phyloP scores from a whole-genome alignment of 768 basidiomycete genomes.

The Auricularia auricula-judae region DNA sequence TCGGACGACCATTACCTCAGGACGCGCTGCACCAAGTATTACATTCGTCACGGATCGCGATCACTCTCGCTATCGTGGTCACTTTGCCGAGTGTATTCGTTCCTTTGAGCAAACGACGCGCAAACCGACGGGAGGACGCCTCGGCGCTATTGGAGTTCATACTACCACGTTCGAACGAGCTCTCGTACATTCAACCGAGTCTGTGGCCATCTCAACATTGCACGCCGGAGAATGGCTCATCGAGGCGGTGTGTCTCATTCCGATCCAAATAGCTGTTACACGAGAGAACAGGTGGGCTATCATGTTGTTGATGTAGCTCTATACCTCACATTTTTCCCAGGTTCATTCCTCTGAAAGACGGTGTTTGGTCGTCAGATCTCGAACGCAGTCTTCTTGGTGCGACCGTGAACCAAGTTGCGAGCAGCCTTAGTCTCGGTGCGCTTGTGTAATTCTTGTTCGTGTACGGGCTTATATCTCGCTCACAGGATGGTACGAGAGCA shows the following conservation, averaged over 20 bases:
- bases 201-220: constrained; percentile 28
- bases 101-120: constrained; percentile 37
- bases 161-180: background rate
- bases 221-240: constrained; percentile 52
- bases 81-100: constrained; percentile 35
- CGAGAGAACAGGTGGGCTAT: constrained; percentile 34
- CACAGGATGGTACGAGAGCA: constrained; percentile 55
- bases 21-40: constrained; percentile 21
- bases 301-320: too few species aligned
- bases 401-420: constrained; percentile 44
- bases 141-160: constrained; percentile 27
- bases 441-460: background rate
- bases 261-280: constrained; percentile 51
- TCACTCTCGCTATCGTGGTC: constrained; percentile 23
- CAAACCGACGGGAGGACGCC: constrained; percentile 39
- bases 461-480: constrained; percentile 21
- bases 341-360: constrained; percentile 51
- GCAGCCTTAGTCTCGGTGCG: constrained; percentile 15
- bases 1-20: constrained; percentile 22
- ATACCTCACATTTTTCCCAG: background rate
- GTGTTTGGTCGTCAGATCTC: constrained; percentile 35
- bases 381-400: constrained; percentile 49
- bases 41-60: constrained; percentile 32
- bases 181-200: constrained; percentile 7
- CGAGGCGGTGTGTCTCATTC: constrained; percentile 49